A percentile compares a stretch with the other conserved stretches of the same genome.
These are phyloP conservation scores for Phytophthora foliorum DNA, from an alignment of 352 stramenopile species.

Conservation along the genomic window DNA sequence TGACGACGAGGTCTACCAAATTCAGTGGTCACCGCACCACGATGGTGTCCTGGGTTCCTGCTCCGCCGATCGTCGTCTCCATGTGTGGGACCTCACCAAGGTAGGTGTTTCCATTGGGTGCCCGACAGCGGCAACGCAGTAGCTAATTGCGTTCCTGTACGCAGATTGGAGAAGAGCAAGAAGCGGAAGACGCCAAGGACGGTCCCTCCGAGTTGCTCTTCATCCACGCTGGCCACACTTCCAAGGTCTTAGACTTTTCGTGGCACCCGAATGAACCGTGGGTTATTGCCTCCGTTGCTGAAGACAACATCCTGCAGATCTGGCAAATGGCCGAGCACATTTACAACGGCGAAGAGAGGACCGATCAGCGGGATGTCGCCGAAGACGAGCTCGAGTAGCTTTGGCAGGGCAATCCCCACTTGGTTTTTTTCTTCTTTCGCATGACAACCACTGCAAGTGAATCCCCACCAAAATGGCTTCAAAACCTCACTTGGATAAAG, in stretches of 20 bases:
- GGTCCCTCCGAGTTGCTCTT: slow-evolving; percentile 99
- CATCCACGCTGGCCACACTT: slow-evolving; percentile 98
- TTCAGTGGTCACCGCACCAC: slow-evolving; percentile 97
- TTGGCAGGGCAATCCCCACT: not conserved
- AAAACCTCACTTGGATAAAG: slow-evolving; percentile 7
- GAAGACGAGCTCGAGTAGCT: slow-evolving; percentile 78
- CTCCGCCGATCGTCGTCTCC: slow-evolving; percentile 95
- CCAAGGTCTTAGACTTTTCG: slow-evolving; percentile 97
- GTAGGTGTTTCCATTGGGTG: slow-evolving; percentile 5
- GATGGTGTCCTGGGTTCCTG: slow-evolving; percentile 97
- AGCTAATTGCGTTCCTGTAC: slow-evolving; percentile 1
- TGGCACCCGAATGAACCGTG: slow-evolving; percentile 97
- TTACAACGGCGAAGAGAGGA: slow-evolving; percentile 90
- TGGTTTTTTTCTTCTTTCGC: too few species aligned
- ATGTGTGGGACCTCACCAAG: slow-evolving; percentile 97
- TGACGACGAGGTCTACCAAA: slow-evolving; percentile 96
- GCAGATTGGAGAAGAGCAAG: slow-evolving; percentile 96
- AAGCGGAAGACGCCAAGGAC: slow-evolving; percentile 96
- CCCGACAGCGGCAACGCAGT: not conserved
- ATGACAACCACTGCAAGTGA: too few species aligned
- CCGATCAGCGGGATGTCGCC: slow-evolving; percentile 57
- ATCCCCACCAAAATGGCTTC: too few species aligned
- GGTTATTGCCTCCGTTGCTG: slow-evolving; percentile 96
- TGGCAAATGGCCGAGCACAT: slow-evolving; percentile 99
- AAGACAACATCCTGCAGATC: slow-evolving; percentile 99